Conservation (phyloP, 2,329 filamentous ascomycete species). For the Pseudogymnoascus sp. region DNA sequence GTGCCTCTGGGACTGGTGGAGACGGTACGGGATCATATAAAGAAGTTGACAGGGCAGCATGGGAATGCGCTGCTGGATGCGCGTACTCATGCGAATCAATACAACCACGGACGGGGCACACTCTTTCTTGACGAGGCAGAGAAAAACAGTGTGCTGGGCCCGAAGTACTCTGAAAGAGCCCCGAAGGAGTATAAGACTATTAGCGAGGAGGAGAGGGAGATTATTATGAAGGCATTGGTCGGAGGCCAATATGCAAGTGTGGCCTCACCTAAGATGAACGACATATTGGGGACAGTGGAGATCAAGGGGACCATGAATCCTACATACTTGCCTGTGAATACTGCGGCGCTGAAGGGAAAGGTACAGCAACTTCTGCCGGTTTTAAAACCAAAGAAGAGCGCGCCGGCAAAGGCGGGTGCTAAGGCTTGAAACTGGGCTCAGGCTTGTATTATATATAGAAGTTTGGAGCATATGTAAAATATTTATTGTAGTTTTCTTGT, state of each 20-base stretch:
- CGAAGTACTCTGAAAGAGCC: neutral
- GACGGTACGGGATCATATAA: constrained; percentile 21
- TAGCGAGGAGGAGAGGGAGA: neutral
- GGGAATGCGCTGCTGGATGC: neutral
- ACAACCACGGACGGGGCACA: neutral
- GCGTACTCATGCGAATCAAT: neutral
- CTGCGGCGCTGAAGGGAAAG: constrained; percentile 23
- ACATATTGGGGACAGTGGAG: constrained; percentile 20
- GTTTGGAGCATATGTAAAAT: constrained; percentile 5
- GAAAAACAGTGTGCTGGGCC: constrained; percentile 1
- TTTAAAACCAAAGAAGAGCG: constrained; percentile 1
- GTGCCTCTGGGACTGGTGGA: constrained; percentile 18
- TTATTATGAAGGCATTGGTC: constrained; percentile 18
- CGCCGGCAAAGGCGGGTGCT: neutral
- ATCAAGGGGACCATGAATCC: constrained; percentile 23
- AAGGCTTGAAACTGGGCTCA: neutral
- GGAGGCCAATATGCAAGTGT: constrained; percentile 24
- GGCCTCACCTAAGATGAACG: constrained; percentile 12
- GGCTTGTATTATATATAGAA: constrained; percentile 9
- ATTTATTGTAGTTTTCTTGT: neutral
- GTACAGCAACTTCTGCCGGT: constrained; percentile 21
- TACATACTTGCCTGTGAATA: constrained; percentile 25
- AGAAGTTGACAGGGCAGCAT: constrained; percentile 18
- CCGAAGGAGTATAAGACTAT: neutral
- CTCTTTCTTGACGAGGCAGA: constrained; percentile 10